Evolutionary conservation across 441 rosid genomes (phyloP), one percentile per base, ranked within the genome.

Genomic region (Gossypium trilobum): DNA sequence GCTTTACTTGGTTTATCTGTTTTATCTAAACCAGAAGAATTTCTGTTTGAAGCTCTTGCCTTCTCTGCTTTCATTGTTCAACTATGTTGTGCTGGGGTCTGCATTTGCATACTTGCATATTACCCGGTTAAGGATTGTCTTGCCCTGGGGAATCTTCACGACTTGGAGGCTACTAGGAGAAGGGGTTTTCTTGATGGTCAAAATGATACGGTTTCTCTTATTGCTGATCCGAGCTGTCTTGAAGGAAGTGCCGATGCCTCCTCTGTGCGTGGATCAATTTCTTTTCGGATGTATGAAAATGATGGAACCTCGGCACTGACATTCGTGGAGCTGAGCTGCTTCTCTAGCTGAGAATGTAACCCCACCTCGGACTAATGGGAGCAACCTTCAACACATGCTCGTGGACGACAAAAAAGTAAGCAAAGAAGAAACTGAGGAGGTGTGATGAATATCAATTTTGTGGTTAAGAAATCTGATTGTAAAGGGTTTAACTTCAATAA

Each of bases 101-200:
- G 91, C 75, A 91, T 95, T 56, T 88, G 84, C 82, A 68, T 89
- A 83, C 89, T 95, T 59, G 99, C 91, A 39, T 92, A 87, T 85
- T 87, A 62, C 78, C 99, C 99, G 0, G 88, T 95, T 74, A 88
- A 94, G 1, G 98, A 92, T 85, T 91, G 96, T 54, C 82, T 95
- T 80, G 98, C 97, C 22, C 75, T 92, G 68, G 91, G 92, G 55
- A 87, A 78, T 79, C 74, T 83, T 39, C 77, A 79, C 68, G 93
- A 89, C 76, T 62, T 84, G 74, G 96, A 91, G 76, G 76, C 82
- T 25, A 82, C 82, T 25, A 83, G 86, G 70, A 85, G 90, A 79
- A 82, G 89, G 51, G 25, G 75, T 42, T 31, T 77, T 51, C 69
- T 76, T 13, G 90, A 83, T 33, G 95, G 88, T 64, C 87, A 85